Evolutionary conservation across 805 yeast species (phyloP).

Genomic region (Hanseniaspora jakobsenii): DNA sequence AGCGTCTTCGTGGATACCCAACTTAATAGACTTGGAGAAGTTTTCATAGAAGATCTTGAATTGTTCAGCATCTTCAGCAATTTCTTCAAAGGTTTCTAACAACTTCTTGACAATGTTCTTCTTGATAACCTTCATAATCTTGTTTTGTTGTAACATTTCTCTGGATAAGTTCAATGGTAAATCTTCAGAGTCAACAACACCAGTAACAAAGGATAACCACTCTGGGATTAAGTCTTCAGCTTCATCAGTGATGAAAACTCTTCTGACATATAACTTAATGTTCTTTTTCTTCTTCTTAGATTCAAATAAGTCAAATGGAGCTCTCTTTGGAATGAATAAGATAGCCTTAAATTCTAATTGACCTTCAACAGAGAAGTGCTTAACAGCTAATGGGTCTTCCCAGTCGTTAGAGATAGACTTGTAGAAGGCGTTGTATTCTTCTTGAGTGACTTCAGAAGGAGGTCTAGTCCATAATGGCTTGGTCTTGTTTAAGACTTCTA

Average conservation of each 20-base stretch:
- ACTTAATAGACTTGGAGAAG: conserved; percentile 93
- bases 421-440: conserved; percentile 98
- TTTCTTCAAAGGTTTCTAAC: conserved; percentile 97
- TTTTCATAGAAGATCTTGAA: conserved; percentile 97
- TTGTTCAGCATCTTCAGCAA: conserved; percentile 97
- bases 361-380: conserved; percentile 99
- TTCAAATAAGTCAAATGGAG: conserved; percentile 97
- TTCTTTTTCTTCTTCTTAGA: conserved; percentile 97
- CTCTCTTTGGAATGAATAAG: conserved; percentile 94
- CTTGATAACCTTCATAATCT: conserved; percentile 97
- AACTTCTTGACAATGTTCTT: conserved; percentile 98
- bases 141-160: conserved; percentile 99
- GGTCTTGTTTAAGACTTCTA: conserved; percentile 96
- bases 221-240: conserved; percentile 99
- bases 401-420: conserved; percentile 98
- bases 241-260: conserved; percentile 98
- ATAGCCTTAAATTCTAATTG: conserved; percentile 98
- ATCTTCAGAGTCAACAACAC: conserved; percentile 99
- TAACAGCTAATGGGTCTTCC: conserved; percentile 99
- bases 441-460: conserved; percentile 95
- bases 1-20: conserved; percentile 97
- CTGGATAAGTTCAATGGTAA: conserved; percentile 98
- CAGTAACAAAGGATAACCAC: conserved; percentile 93
- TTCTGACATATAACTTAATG: conserved; percentile 97
- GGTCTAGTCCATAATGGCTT: conserved; percentile 99